Evolutionary conservation across 805 yeast species (phyloP).

Genomic region (Suhomyces kilbournensis): DNA sequence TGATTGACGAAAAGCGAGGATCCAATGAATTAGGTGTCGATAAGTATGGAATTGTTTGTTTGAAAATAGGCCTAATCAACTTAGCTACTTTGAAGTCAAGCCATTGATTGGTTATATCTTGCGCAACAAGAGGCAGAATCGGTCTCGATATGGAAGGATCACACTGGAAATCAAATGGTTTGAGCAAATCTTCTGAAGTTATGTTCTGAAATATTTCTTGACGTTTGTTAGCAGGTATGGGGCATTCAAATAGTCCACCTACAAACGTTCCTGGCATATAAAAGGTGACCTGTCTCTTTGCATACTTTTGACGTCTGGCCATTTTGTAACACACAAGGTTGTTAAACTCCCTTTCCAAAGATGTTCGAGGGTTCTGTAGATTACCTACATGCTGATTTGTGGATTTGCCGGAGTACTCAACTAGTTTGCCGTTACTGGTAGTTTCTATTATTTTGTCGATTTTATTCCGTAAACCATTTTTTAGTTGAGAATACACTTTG

Average conservation of each 20-base stretch:
- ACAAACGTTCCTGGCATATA: slow-evolving; percentile 58
- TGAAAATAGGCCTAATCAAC: slow-evolving; percentile 20
- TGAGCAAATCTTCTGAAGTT: slow-evolving; percentile 9
- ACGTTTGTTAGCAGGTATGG: slow-evolving; percentile 29
- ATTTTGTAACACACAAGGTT: slow-evolving; percentile 51
- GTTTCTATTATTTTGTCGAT: slow-evolving; percentile 11
- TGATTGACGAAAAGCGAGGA: slow-evolving; percentile 30
- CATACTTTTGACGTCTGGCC: slow-evolving; percentile 54
- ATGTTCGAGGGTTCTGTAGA: slow-evolving; percentile 17
- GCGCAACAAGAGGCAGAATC: slow-evolving; percentile 57
- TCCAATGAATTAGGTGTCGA: slow-evolving; percentile 47
- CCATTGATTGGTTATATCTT: slow-evolving; percentile 49
- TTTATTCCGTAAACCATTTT: slow-evolving; percentile 6
- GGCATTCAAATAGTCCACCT: slow-evolving; percentile 62
- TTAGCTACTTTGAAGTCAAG: slow-evolving; percentile 24
- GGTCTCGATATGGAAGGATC: slow-evolving; percentile 39
- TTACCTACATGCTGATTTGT: slow-evolving; percentile 14
- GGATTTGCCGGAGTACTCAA: slow-evolving; percentile 22
- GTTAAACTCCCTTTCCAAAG: slow-evolving; percentile 23
- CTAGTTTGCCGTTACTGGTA: slow-evolving; percentile 15
- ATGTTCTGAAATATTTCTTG: slow-evolving; percentile 15
- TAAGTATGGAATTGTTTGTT: slow-evolving; percentile 56
- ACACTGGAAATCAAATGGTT: slow-evolving; percentile 31
- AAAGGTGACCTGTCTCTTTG: slow-evolving; percentile 40
- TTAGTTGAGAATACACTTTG: background rate